These are phyloP conservation scores for Ophiosphaerella narmari DNA, from an alignment of 2,329 filamentous ascomycete genomes.

Conservation along the genomic window DNA sequence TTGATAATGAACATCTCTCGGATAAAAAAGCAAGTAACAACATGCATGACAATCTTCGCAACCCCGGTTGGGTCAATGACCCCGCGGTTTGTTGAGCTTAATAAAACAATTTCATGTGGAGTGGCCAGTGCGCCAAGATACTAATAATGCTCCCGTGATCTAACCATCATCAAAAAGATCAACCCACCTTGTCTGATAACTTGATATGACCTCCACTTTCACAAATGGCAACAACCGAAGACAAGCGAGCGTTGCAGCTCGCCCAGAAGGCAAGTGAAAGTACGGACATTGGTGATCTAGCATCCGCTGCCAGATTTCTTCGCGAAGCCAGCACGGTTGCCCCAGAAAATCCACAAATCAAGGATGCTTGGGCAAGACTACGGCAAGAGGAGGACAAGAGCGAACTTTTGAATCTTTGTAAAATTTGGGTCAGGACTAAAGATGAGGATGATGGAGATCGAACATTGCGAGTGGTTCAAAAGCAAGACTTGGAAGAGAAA, in stretches of 20 bases:
- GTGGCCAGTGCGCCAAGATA: constrained; percentile 21
- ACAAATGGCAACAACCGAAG: constrained; percentile 37
- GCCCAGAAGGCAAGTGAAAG: constrained; percentile 34
- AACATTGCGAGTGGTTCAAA: constrained; percentile 37
- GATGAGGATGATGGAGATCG: constrained; percentile 49
- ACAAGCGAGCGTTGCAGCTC: constrained; percentile 38
- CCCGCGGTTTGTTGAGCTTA: background rate
- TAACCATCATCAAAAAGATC: constrained; percentile 12
- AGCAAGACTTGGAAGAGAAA: constrained; percentile 40
- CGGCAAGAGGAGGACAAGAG: constrained; percentile 45
- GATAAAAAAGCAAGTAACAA: background rate
- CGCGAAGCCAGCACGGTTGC: constrained; percentile 52
- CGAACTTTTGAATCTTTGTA: constrained; percentile 41
- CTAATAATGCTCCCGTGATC: constrained; percentile 18
- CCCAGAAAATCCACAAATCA: constrained; percentile 48
- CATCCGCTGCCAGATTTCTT: constrained; percentile 48
- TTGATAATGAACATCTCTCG: constrained; percentile 24
- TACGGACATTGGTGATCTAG: constrained; percentile 39
- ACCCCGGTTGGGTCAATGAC: no score
- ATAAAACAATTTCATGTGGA: background rate
- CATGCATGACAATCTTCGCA: no score
- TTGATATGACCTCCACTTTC: constrained; percentile 21
- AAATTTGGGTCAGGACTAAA: constrained; percentile 39
- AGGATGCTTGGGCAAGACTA: constrained; percentile 48
- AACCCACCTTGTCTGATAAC: constrained; percentile 15